These are phyloP conservation scores for Zygnema circumcarinatum DNA, from an alignment of 139 green algal species.

Conservation along the genomic window DNA sequence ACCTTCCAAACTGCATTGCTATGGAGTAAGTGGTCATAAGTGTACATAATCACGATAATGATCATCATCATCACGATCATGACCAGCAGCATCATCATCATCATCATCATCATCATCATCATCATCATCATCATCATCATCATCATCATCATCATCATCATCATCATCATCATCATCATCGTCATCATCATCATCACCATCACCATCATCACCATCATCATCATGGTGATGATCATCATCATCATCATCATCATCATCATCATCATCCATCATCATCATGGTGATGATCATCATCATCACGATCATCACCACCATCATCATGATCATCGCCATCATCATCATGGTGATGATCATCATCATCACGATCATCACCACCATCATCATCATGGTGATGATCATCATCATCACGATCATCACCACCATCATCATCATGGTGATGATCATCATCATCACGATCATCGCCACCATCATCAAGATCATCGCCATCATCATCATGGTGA, in stretches of 20 bases:
- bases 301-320: not conserved
- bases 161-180: not conserved
- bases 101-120: not conserved
- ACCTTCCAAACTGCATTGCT: slow-evolving; percentile 23
- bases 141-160: not conserved
- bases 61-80: not conserved
- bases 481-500: not conserved
- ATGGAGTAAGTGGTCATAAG: slow-evolving; percentile 16
- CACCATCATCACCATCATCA: not conserved
- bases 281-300: not conserved
- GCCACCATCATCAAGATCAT: not conserved
- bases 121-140: not conserved
- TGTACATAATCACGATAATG: not conserved
- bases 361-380: not conserved
- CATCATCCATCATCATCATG: no score
- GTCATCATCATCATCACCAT: not conserved
- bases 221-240: not conserved
- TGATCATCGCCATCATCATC: not conserved
- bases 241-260: not conserved
- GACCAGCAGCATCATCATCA: not conserved
- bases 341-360: not conserved
- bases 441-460: not conserved
- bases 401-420: not conserved
- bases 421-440: not conserved
- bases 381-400: not conserved